A percentile compares a stretch with the other conserved stretches of the same genome.
Evolutionary conservation across 2,329 filamentous ascomycete species (phyloP).

Genomic region (Curvularia hawaiiensis): DNA sequence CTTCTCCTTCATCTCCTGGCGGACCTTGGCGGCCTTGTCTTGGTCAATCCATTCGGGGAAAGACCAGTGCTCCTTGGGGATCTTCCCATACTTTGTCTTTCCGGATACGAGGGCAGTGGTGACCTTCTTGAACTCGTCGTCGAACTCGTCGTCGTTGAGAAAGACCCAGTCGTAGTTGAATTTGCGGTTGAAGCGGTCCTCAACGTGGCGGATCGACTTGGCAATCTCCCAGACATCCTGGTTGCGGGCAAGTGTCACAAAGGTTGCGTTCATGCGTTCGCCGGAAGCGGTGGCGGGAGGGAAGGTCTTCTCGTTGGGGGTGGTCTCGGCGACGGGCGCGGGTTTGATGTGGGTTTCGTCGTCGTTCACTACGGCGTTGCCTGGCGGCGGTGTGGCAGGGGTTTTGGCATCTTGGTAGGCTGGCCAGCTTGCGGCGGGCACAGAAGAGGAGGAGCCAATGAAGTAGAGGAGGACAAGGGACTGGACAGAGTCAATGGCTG

Average conservation of each 20-base stretch:
- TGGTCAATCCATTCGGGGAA: conserved; percentile 96
- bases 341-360: conserved; percentile 6
- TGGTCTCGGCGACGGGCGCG: conserved; percentile 28
- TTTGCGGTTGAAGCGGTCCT: conserved; percentile 96
- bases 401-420: conserved; percentile 29
- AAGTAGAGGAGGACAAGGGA: conserved; percentile 79
- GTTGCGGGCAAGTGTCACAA: conserved; percentile 94
- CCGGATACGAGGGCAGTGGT: conserved; percentile 90
- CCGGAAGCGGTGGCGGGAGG: conserved; percentile 61
- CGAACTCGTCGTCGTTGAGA: conserved; percentile 93
- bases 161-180: conserved; percentile 99
- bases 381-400: conserved; percentile 18
- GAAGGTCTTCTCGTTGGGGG: conserved; percentile 43
- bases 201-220: conserved; percentile 91
- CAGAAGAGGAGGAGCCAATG: conserved; percentile 68
- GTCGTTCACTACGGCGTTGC: conserved; percentile 20
- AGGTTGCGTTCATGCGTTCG: conserved; percentile 92
- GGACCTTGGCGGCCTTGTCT: conserved; percentile 86
- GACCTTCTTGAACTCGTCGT: conserved; percentile 90
- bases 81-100: conserved; percentile 87
- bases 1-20: conserved; percentile 89
- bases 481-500: conserved; percentile 42
- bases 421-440: conserved; percentile 46
- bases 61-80: conserved; percentile 93
- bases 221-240: conserved; percentile 95